A percentile compares a stretch with the other conserved stretches of the same genome.
Evolutionary conservation across 768 basidiomycete species (phyloP).

Genomic region (Punctularia strigosozonata): DNA sequence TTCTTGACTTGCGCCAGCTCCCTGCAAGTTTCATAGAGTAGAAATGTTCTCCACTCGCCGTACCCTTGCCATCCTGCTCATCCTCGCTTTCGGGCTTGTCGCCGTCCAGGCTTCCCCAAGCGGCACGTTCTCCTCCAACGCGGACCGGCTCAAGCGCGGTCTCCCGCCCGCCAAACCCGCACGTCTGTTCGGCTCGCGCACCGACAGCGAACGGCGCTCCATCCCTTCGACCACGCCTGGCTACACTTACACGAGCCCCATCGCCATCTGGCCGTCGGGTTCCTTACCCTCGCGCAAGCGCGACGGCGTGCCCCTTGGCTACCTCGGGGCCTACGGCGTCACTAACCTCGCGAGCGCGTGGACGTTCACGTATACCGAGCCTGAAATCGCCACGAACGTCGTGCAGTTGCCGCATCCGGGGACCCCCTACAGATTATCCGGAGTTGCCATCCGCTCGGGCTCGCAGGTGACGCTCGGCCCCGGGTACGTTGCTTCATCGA

Average conservation of each 20-base stretch:
- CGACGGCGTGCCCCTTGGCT: slow-evolving; percentile 5
- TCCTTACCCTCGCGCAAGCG: slow-evolving; percentile 2
- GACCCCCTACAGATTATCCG: slow-evolving; percentile 6
- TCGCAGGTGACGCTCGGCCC: slow-evolving; percentile 9
- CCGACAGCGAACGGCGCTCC: slow-evolving; percentile 5
- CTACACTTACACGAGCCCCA: slow-evolving; percentile 2
- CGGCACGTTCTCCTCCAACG: too few species aligned
- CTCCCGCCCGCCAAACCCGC: slow-evolving; percentile 7
- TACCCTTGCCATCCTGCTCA: too few species aligned
- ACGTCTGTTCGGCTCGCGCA: slow-evolving; percentile 7
- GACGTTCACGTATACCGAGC: slow-evolving; percentile 8
- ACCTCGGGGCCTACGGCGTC: slow-evolving; percentile 8
- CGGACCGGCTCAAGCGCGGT: slow-evolving; percentile 9
- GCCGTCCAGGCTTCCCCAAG: too few species aligned
- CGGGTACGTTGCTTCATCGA: slow-evolving; percentile 6
- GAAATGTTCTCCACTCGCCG: too few species aligned
- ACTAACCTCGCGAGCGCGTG: background rate
- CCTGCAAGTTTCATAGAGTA: too few species aligned
- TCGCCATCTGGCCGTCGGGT: slow-evolving; percentile 6
- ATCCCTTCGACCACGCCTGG: background rate
- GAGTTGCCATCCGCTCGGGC: slow-evolving; percentile 8
- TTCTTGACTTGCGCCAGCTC: too few species aligned
- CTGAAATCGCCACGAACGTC: background rate
- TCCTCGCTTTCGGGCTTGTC: too few species aligned
- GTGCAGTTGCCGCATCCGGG: slow-evolving; percentile 8